These are phyloP conservation scores for Clarkia xantiana DNA, from an alignment of 345 rosid genomes.

Conservation along the genomic window DNA sequence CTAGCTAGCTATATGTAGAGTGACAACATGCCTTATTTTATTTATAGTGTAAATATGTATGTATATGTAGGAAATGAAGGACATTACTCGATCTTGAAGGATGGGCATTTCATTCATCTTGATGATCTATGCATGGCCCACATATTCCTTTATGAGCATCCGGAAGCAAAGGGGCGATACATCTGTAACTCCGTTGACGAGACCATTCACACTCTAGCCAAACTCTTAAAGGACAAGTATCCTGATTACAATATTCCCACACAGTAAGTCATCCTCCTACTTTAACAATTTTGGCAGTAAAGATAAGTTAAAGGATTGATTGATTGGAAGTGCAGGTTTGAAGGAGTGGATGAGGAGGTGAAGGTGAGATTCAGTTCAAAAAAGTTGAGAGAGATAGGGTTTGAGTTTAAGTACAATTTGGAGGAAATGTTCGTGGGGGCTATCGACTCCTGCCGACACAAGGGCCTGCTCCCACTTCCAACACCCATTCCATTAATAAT, in stretches of 20 bases:
- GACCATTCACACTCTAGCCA: constrained; percentile 21
- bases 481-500: too few species aligned
- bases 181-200: constrained; percentile 28
- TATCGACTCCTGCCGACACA: constrained; percentile 24
- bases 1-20: too few species aligned
- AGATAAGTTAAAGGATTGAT: background rate
- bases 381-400: constrained; percentile 26
- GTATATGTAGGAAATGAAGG: constrained; percentile 5
- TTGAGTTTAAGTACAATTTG: constrained; percentile 13
- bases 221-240: constrained; percentile 20
- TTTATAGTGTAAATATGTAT: background rate
- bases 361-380: constrained; percentile 1
- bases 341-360: constrained; percentile 2
- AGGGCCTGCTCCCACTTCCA: constrained; percentile 2
- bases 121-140: constrained; percentile 45
- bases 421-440: constrained; percentile 26
- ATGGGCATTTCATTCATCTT: constrained; percentile 4
- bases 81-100: background rate
- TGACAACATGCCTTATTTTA: too few species aligned
- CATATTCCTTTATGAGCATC: constrained; percentile 34
- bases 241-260: constrained; percentile 29
- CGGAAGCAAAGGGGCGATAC: constrained; percentile 37
- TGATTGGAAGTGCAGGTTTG: constrained; percentile 2
- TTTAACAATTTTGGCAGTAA: background rate
- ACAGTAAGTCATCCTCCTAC: constrained; percentile 21